A percentile compares a stretch with the other conserved stretches of the same genome.
Evolutionary conservation across 257 asterid species (phyloP).

Genomic region (Solanum ossicruentum): DNA sequence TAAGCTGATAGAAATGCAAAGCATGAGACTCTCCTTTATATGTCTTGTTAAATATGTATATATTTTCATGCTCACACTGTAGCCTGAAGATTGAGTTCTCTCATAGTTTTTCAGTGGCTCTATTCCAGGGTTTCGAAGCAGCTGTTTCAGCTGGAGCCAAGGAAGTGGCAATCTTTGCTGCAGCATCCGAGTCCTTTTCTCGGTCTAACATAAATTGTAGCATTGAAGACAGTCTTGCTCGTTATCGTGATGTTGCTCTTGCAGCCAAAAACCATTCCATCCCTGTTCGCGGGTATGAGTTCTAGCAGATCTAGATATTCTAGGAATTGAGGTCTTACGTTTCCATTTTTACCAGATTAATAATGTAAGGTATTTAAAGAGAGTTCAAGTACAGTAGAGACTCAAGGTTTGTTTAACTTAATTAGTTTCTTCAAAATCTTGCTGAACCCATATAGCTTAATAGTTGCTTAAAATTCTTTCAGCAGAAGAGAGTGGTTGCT

Average conservation of each 20-base stretch:
- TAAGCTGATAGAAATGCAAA: constrained; percentile 12
- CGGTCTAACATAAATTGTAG: constrained; percentile 72
- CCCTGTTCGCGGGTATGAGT: constrained; percentile 82
- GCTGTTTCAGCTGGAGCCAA: constrained; percentile 79
- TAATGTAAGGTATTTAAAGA: neutral
- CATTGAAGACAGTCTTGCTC: constrained; percentile 66
- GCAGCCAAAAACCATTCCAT: constrained; percentile 54
- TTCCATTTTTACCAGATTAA: neutral
- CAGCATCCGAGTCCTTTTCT: constrained; percentile 90
- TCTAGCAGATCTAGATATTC: neutral
- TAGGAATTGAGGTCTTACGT: neutral
- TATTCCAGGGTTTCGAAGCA: constrained; percentile 69
- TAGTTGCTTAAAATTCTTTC: neutral
- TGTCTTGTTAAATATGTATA: neutral
- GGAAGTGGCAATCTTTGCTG: constrained; percentile 92
- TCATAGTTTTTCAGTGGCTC: neutral
- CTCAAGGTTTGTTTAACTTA: neutral
- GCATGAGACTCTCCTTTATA: neutral
- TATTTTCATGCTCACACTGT: neutral
- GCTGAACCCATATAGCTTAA: neutral
- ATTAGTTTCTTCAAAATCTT: neutral
- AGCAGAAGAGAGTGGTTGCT: neutral
- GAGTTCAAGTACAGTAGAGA: neutral
- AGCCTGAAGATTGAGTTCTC: neutral
- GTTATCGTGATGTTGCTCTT: constrained; percentile 61